Evolutionary conservation across 2,329 filamentous ascomycete genomes (phyloP), one percentile per base, ranked within the genome.

Genomic region (Xylariomycetidae sp.): DNA sequence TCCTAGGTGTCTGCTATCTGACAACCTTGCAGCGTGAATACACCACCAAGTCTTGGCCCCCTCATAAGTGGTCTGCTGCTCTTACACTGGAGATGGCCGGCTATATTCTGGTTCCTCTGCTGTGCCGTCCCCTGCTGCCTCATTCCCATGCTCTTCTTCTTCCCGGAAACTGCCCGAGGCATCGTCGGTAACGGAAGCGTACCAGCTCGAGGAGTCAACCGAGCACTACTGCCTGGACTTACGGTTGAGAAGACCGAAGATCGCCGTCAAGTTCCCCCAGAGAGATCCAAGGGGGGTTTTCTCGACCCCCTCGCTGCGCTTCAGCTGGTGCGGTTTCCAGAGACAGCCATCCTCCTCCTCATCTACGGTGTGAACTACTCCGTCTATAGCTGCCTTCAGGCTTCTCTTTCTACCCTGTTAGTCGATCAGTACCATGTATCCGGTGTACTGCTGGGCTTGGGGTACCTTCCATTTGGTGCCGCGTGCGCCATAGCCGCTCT

Each of bases 381-480:
- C 10, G 29, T 42, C 5, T 40, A 44, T 16, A 35, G 31, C 3
- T 44, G 32, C 29, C 32, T 44, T 6, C 34, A 42, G 10, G 39
- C 42, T 4, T 44, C 36, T 3, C 19, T 40, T 3, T 42, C 34
- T 0, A 42, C 31, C 9, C 13, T 42, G 10, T 40, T 42, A 7
- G 15, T 36, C 5, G 23, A 38, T 6, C 25, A 32, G 7, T 44
- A 39, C 20, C 24, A 19, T 4, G 31, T 38, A 6, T 37, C 35
- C 7, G 36, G 42, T 4, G 14, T 38, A 13, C 23, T 35, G n/a
- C 25, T 29, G 2, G 39, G 34, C 2, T 15, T 44, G 13, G 38
- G 22, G 8, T 44, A 42, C 19, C 31, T 44, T 4, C 42, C 39
- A 6, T 42, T 42, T 10, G 35, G 39, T 14, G 26, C 38, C 14